phyloP scores from a whole-genome alignment of 139 green algal species.

The Chlorella sp. region DNA sequence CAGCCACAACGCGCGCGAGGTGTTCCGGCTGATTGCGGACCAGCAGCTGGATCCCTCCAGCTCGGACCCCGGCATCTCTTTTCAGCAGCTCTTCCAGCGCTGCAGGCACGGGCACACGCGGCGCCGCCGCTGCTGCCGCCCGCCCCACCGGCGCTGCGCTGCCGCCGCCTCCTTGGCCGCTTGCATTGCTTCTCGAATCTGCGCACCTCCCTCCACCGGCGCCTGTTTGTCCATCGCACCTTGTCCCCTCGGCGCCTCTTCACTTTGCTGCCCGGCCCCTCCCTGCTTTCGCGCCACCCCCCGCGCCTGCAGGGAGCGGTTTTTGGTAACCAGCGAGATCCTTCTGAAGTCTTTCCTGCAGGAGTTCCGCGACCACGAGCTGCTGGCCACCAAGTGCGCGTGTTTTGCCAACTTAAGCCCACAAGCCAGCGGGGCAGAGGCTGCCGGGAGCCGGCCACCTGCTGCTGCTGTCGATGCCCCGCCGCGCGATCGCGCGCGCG shows the following conservation, averaged over 20 bases:
- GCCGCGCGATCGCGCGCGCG: neutral
- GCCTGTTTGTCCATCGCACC: too few species aligned
- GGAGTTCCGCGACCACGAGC: conserved; percentile 89
- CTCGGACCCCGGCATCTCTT: conserved; percentile 8
- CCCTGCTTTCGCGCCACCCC: too few species aligned
- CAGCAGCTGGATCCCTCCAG: conserved; percentile 53
- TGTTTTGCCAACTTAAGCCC: too few species aligned
- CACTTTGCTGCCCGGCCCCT: too few species aligned
- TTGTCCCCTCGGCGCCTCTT: too few species aligned
- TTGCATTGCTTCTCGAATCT: too few species aligned
- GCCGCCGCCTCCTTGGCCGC: too few species aligned
- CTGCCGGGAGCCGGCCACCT: neutral
- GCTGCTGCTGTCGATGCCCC: neutral
- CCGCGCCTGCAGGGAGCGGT: conserved; percentile 89
- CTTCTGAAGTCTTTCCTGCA: conserved; percentile 74
- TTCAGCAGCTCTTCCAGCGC: conserved; percentile 20
- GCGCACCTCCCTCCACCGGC: too few species aligned
- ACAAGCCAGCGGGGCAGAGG: too few species aligned
- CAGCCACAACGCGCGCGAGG: conserved; percentile 59
- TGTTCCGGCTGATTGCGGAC: conserved; percentile 78
- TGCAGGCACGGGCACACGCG: too few species aligned
- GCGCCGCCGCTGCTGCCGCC: too few species aligned
- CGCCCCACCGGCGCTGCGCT: too few species aligned
- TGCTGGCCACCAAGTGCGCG: conserved; percentile 54
- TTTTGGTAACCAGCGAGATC: conserved; percentile 79